Evolutionary conservation across 2,329 filamentous ascomycete genomes (phyloP).

Genomic region (Knoxdaviesia capensis): DNA sequence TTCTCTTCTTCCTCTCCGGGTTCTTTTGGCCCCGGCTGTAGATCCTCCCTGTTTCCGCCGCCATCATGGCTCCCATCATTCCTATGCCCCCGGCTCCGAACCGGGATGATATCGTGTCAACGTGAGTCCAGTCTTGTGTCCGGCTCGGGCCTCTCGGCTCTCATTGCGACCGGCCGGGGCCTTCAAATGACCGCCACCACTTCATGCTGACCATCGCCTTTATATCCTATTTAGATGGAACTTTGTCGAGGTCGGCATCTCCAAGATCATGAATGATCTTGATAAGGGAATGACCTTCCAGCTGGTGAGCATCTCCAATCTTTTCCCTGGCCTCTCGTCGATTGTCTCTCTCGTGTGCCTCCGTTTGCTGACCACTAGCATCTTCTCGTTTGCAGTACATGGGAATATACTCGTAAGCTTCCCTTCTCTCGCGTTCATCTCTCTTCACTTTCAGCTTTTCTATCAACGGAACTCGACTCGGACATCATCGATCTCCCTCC

Average conservation of each 20-base stretch:
- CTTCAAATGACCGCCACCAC: slow-evolving; percentile 6
- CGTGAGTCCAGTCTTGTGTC: slow-evolving; percentile 13
- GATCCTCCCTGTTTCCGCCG: slow-evolving; percentile 6
- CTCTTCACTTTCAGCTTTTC: background rate
- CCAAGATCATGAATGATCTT: slow-evolving; percentile 82
- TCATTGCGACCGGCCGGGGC: background rate
- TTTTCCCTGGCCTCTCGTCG: background rate
- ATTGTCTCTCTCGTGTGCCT: background rate
- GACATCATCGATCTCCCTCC: no score
- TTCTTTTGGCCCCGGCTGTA: background rate
- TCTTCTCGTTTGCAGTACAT: slow-evolving; percentile 47
- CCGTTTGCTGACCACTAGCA: slow-evolving; percentile 1
- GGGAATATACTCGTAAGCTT: slow-evolving; percentile 69
- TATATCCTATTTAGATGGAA: slow-evolving; percentile 43
- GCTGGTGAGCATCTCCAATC: slow-evolving; percentile 32
- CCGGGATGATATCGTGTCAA: slow-evolving; percentile 36
- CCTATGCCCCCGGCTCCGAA: slow-evolving; percentile 38
- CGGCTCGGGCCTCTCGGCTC: background rate
- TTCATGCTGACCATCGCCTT: slow-evolving; percentile 8
- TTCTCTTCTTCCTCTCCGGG: background rate
- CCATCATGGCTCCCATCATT: slow-evolving; percentile 14
- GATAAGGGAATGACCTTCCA: slow-evolving; percentile 87
- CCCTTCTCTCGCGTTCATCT: background rate
- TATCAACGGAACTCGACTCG: background rate
- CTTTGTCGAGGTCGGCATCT: slow-evolving; percentile 73